Percentiles rank a stretch among this genome's conserved stretches.
Conservation (phyloP, 345 rosid species). For the Populus pruinosa region DNA sequence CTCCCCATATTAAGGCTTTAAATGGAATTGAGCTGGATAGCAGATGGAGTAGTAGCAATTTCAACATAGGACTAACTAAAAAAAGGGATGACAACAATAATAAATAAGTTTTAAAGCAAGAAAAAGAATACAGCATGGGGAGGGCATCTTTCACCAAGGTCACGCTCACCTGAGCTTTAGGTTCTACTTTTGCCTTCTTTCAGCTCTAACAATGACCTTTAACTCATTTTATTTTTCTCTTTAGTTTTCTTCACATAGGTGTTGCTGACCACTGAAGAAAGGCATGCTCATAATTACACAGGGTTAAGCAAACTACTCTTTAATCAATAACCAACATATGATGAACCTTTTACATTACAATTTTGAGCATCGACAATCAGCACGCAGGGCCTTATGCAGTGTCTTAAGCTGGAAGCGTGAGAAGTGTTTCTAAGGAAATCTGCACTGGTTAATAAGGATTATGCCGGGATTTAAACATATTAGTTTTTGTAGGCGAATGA, state of each 20-base stretch:
- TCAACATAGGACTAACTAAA: background rate
- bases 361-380: too few relatives aligned
- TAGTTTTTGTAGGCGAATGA: background rate
- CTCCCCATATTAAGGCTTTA: background rate
- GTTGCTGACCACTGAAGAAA: slow-evolving; percentile 27
- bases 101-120: background rate
- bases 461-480: background rate
- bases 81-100: background rate
- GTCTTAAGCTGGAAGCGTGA: background rate
- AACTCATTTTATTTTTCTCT: background rate
- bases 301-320: background rate
- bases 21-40: background rate
- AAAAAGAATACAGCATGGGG: background rate
- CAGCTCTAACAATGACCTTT: background rate
- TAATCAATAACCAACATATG: background rate
- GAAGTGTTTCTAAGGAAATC: background rate
- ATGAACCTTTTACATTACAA: too few relatives aligned
- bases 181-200: background rate
- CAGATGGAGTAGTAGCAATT: background rate
- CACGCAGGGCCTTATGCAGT: background rate
- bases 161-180: background rate
- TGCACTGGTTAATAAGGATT: background rate
- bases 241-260: slow-evolving; percentile 4
- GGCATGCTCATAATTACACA: slow-evolving; percentile 9
- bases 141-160: background rate